A percentile compares a stretch with the other conserved stretches of the same genome.
Conservation (phyloP, 2,329 filamentous ascomycete genomes). For the Xylariaceae sp. region DNA sequence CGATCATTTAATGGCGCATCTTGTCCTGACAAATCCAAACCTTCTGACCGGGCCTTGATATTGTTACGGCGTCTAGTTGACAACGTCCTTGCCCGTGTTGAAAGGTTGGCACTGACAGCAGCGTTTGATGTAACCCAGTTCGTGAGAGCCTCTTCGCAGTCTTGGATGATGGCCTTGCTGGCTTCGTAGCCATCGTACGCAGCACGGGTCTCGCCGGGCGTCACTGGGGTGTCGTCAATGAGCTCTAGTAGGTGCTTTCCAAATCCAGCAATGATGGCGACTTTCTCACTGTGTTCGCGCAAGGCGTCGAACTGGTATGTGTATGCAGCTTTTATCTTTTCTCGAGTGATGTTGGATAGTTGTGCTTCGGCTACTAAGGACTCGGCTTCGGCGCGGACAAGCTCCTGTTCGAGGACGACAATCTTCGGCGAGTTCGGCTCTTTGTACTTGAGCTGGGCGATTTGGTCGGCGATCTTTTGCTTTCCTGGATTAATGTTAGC, state of each 20-base stretch:
- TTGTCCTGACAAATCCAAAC: slow-evolving; percentile 82
- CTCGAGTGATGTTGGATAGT: slow-evolving; percentile 97
- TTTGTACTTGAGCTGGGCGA: slow-evolving; percentile 99
- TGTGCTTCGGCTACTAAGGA: slow-evolving; percentile 98
- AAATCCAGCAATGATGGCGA: slow-evolving; percentile 96
- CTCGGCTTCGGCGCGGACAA: slow-evolving; percentile 96
- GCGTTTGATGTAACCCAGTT: slow-evolving; percentile 96
- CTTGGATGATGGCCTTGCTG: slow-evolving; percentile 98
- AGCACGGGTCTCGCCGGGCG: slow-evolving; percentile 91
- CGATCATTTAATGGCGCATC: slow-evolving; percentile 78
- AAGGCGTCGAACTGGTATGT: slow-evolving; percentile 98
- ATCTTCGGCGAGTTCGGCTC: slow-evolving; percentile 98
- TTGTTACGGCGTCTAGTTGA: slow-evolving; percentile 83
- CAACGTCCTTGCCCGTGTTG: slow-evolving; percentile 83
- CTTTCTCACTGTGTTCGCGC: slow-evolving; percentile 96
- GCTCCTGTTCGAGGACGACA: slow-evolving; percentile 96
- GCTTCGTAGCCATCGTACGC: slow-evolving; percentile 98
- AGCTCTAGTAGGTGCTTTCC: slow-evolving; percentile 98
- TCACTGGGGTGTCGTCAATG: slow-evolving; percentile 95
- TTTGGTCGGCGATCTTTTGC: slow-evolving; percentile 99
- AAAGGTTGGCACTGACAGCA: slow-evolving; percentile 85
- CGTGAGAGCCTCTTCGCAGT: slow-evolving; percentile 95
- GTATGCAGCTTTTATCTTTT: slow-evolving; percentile 99
- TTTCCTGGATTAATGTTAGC: slow-evolving; percentile 68
- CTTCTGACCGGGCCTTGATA: slow-evolving; percentile 69